phyloP scores from a whole-genome alignment of 805 yeast genomes.

The Yarrowia phangngaensis region DNA sequence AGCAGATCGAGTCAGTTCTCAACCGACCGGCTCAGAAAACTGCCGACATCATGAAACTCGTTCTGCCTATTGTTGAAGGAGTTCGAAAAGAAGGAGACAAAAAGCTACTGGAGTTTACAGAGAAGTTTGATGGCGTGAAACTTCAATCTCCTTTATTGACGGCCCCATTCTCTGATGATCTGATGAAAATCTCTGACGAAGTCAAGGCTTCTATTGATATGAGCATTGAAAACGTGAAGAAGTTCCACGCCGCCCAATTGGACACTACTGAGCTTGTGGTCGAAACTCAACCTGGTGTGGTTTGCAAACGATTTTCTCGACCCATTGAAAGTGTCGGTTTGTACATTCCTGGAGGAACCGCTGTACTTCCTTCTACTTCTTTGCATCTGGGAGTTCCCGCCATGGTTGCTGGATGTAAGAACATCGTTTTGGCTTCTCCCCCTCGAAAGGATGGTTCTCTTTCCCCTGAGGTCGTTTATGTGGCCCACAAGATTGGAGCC shows the following conservation, averaged over 20 bases:
- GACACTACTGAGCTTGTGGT: slow-evolving; percentile 67
- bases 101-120: slow-evolving; percentile 85
- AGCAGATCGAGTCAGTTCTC: slow-evolving; percentile 58
- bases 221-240: slow-evolving; percentile 80
- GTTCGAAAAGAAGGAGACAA: slow-evolving; percentile 77
- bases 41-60: slow-evolving; percentile 86
- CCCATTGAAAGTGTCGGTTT: slow-evolving; percentile 94
- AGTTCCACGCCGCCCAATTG: slow-evolving; percentile 87
- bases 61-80: slow-evolving; percentile 78
- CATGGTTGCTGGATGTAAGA: slow-evolving; percentile 92
- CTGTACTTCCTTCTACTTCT: slow-evolving; percentile 95
- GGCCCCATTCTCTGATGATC: slow-evolving; percentile 82
- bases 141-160: slow-evolving; percentile 66
- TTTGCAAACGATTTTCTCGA: slow-evolving; percentile 90
- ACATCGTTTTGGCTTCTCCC: slow-evolving; percentile 90
- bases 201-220: slow-evolving; percentile 83
- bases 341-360: slow-evolving; percentile 98
- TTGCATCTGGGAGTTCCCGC: slow-evolving; percentile 99
- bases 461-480: slow-evolving; percentile 96
- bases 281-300: slow-evolving; percentile 91
- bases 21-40: slow-evolving; percentile 95
- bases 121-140: slow-evolving; percentile 81
- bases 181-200: slow-evolving; percentile 68
- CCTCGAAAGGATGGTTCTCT: slow-evolving; percentile 89
- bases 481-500: slow-evolving; percentile 94